These are phyloP conservation scores for Pyrenochaeta sp. DNA, from an alignment of 2,329 filamentous ascomycete species.

Conservation along the genomic window DNA sequence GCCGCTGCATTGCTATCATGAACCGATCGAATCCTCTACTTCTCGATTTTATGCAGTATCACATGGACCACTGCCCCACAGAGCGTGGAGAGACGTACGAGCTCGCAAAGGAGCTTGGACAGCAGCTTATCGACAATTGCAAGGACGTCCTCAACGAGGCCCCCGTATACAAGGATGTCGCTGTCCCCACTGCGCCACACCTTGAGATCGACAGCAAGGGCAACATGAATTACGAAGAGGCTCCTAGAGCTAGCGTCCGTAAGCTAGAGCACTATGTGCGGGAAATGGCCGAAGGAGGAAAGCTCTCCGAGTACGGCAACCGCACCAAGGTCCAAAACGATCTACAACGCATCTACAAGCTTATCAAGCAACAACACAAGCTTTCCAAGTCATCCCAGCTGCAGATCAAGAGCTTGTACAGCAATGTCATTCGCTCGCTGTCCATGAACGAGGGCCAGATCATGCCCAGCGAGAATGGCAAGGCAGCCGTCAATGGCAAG, in stretches of 20 bases:
- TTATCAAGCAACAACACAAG: constrained; percentile 98
- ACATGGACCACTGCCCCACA: constrained; percentile 98
- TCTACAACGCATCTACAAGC: constrained; percentile 92
- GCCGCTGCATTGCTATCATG: constrained; percentile 98
- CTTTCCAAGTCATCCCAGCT: constrained; percentile 95
- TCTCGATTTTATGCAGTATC: constrained; percentile 99
- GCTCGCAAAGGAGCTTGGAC: constrained; percentile 93
- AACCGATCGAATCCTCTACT: constrained; percentile 96
- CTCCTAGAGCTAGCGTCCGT: constrained; percentile 84
- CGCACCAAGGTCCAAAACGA: constrained; percentile 98
- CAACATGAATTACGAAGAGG: constrained; percentile 91
- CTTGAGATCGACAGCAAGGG: constrained; percentile 93
- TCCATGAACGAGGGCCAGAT: constrained; percentile 99
- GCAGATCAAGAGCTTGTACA: constrained; percentile 94
- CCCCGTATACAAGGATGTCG: constrained; percentile 96
- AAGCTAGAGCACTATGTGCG: constrained; percentile 99
- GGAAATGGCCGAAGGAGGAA: constrained; percentile 98
- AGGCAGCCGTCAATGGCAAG: constrained; percentile 63
- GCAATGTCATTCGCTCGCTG: constrained; percentile 90
- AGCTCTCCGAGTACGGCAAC: constrained; percentile 98
- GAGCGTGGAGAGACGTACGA: constrained; percentile 97
- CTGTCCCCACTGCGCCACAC: constrained; percentile 87
- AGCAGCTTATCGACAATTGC: constrained; percentile 96
- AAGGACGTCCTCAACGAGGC: constrained; percentile 84
- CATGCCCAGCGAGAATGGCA: constrained; percentile 84